Evolutionary conservation across 1,284 basidiomycete genomes (phyloP), one percentile per base, ranked within the genome.

Genomic region (Thelephora terrestris): DNA sequence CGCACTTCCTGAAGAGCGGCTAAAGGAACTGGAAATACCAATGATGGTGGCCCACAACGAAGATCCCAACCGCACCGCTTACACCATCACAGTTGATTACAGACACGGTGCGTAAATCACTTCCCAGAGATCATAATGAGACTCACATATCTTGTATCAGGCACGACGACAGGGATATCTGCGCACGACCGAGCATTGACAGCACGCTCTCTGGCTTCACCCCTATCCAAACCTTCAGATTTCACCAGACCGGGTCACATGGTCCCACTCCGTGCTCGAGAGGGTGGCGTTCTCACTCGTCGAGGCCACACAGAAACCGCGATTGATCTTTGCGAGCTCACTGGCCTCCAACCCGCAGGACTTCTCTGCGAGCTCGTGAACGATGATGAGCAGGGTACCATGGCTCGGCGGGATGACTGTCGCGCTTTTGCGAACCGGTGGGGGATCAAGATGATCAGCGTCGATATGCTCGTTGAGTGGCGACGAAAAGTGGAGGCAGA

Each of bases 11-110:
- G 74, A 77, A 7, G 71, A 81, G 32, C 80, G 90, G 4, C 76
- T 99, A 9, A 74, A 82, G 34, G 76, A 82, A 49, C 81, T 99
- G n/a, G 71, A 82, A 4, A 83, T 99, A 49, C 90, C 91, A 3
- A 91, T 96, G 80, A 97, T 99, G 86, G 84, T 96, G 9, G 78
- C 85, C 1, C 71, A 88, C 46, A 97, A 96, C 63, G 81, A 92
- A 58, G 95, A 99, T 57, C 80, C 82, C 46, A 87, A 96, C 66
- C 80, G 82, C 48, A 99, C 95, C 0, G 96, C 96, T 0, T 99
- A 99, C 69, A 94, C 95, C n/a, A 74, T 98, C 55, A 99, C 95
- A 0, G 81, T 96, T 37, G 96, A 99, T 68, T 95, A 95, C 66
- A 85, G 80, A 59, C 74, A 88, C 57, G 90, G 90, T 85, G 50